Conservation (phyloP, 2,329 filamentous ascomycete genomes). For the Diaporthe caulivora region DNA sequence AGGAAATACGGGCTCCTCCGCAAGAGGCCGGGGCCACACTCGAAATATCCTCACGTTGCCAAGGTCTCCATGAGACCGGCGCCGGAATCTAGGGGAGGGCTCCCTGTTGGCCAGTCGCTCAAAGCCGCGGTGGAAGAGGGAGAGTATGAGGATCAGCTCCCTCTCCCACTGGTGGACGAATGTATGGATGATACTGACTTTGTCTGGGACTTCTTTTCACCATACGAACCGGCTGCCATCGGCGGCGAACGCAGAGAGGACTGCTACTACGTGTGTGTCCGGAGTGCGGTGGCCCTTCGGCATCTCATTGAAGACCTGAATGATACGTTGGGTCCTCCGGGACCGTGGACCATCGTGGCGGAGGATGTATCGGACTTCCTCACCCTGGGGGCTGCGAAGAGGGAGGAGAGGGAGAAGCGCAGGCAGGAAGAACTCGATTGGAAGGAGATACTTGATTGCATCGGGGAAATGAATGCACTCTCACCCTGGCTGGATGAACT, state of each 20-base stretch:
- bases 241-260: neutral
- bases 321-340: neutral
- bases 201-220: neutral
- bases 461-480: no score
- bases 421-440: neutral
- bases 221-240: neutral
- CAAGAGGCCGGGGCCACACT: slow-evolving; percentile 2
- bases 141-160: neutral
- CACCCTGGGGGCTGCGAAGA: neutral
- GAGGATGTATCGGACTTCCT: neutral
- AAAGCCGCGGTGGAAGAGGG: neutral
- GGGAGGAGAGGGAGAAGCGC: neutral
- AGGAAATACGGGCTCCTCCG: neutral
- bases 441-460: no score
- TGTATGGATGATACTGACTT: neutral
- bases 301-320: neutral
- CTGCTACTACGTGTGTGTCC: neutral
- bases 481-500: no score
- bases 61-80: neutral
- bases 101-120: neutral
- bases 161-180: neutral
- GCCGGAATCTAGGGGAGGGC: no score
- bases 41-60: neutral
- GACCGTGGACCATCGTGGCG: neutral
- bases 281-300: neutral